Percentiles rank a stretch among this genome's conserved stretches.
These are phyloP conservation scores for Verruconis gallopava DNA, from an alignment of 2,329 filamentous ascomycete genomes.

Conservation along the genomic window DNA sequence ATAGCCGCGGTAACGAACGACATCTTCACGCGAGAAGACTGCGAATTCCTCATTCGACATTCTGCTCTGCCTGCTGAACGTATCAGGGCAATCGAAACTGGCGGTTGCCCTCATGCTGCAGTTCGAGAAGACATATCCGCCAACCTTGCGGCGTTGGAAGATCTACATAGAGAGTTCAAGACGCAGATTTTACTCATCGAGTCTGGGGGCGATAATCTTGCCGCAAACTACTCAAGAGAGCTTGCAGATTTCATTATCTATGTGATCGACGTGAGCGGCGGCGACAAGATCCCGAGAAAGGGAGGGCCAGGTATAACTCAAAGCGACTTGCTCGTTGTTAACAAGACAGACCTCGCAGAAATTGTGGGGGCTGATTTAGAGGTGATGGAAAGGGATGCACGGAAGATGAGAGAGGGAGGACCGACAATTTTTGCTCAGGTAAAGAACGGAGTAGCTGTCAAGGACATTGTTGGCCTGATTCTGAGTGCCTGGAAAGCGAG, in stretches of 20 bases:
- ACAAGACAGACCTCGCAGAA: constrained; percentile 92
- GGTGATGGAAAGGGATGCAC: constrained; percentile 90
- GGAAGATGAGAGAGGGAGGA: constrained; percentile 83
- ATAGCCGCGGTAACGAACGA: constrained; percentile 97
- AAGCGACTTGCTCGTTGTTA: constrained; percentile 83
- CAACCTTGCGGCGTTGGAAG: constrained; percentile 85
- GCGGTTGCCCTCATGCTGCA: constrained; percentile 91
- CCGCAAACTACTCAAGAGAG: constrained; percentile 91
- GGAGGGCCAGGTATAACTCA: constrained; percentile 95
- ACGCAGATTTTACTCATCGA: constrained; percentile 88
- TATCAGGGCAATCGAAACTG: constrained; percentile 93
- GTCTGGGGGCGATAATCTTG: constrained; percentile 89
- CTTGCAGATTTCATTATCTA: constrained; percentile 97
- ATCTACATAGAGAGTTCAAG: constrained; percentile 66
- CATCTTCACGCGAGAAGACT: constrained; percentile 96
- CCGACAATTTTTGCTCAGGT: constrained; percentile 95
- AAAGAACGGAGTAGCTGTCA: constrained; percentile 77
- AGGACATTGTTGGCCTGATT: constrained; percentile 79
- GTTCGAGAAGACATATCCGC: constrained; percentile 93
- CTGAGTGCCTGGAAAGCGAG: constrained; percentile 86
- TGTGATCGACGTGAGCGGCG: constrained; percentile 92
- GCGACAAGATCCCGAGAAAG: constrained; percentile 93
- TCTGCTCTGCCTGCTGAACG: constrained; percentile 67
- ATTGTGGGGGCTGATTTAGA: constrained; percentile 77
- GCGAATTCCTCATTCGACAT: constrained; percentile 87